Evolutionary conservation across 2,329 filamentous ascomycete species (phyloP).

Genomic region (Knufia fluminis): DNA sequence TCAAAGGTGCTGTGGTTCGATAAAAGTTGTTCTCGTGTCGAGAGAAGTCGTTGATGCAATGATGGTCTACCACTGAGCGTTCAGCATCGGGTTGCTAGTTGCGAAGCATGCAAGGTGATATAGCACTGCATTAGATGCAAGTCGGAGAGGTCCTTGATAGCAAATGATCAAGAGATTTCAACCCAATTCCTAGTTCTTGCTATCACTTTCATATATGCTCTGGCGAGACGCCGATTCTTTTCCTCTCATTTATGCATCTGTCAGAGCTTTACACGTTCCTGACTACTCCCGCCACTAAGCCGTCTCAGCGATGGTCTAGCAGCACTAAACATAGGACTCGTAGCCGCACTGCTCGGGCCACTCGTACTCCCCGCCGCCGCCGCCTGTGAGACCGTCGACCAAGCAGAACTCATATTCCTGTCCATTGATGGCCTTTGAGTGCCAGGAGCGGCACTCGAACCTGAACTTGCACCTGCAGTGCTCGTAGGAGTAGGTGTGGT

Average conservation of each 20-base stretch:
- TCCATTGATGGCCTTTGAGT: neutral
- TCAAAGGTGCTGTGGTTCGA: slow-evolving; percentile 57
- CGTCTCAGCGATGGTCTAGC: slow-evolving; percentile 5
- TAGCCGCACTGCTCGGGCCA: slow-evolving; percentile 7
- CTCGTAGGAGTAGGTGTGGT: too few species aligned
- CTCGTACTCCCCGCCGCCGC: neutral
- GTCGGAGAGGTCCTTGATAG: too few species aligned
- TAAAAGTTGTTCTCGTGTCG: slow-evolving; percentile 2
- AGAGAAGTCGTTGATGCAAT: neutral
- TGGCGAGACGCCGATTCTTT: too few species aligned
- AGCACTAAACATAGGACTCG: slow-evolving; percentile 2
- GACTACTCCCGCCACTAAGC: slow-evolving; percentile 10
- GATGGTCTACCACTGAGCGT: neutral
- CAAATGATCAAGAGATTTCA: too few species aligned
- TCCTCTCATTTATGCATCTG: neutral
- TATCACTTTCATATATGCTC: too few species aligned
- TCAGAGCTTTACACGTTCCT: slow-evolving; percentile 13
- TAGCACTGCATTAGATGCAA: neutral
- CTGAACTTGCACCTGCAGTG: too few species aligned
- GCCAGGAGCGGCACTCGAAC: too few species aligned
- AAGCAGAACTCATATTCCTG: neutral
- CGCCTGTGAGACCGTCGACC: neutral
- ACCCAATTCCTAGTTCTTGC: too few species aligned
- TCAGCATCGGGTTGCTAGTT: neutral
- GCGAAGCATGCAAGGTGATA: neutral